Base-by-base conservation (phyloP, 2,329 filamentous ascomycete species). In the Nectriaceae sp. region DNA sequence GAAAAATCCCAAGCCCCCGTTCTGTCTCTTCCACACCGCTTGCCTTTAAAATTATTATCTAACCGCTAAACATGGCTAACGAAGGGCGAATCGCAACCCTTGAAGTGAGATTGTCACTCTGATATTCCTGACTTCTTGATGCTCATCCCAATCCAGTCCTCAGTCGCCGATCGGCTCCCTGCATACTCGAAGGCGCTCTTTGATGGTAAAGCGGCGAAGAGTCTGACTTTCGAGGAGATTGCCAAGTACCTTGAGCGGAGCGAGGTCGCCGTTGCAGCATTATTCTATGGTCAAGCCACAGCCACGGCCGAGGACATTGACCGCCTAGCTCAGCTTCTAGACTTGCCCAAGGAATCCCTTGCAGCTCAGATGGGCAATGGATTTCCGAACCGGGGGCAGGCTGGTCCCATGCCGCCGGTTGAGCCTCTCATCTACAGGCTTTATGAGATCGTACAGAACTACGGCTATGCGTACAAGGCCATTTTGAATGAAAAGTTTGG, bases 381-480 rank as follows among this genome's bases (percentile, higher is more conserved):
- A 0, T 92, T 89, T 63, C 92, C 91, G 0, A 89, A 96, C 68
- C 82, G 92, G 3, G 92, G 92, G 26, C 78, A 84, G 44, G 81
- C 85, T 0, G 68, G 63, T 2, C 64, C 63, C 4, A 71, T 71
- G 69, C 69, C 69, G 11, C 69, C 69, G 4, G 56, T 59, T 18
- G 69, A 71, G 37, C 70, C 70, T 19, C 65, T 70, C 59, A 92
- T 97, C 65, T 97, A 97, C 70, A 79, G 93, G 3, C 70, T 97
- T 50, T 97, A 90, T 69, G 93, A 97, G 77, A 88, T 97, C 66
- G 87, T 97, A 53, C 92, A 97, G 75, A 97, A 96, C 70, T 97
- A 97, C 65, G 93, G 93, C 1, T 95, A 96, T 69, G 89, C 92
- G 1, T 97, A 95, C 74, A 97, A 97, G 79, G 92, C 91, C 1